Conservation (phyloP, 768 basidiomycete species). For the Hypholoma sublateritium region DNA sequence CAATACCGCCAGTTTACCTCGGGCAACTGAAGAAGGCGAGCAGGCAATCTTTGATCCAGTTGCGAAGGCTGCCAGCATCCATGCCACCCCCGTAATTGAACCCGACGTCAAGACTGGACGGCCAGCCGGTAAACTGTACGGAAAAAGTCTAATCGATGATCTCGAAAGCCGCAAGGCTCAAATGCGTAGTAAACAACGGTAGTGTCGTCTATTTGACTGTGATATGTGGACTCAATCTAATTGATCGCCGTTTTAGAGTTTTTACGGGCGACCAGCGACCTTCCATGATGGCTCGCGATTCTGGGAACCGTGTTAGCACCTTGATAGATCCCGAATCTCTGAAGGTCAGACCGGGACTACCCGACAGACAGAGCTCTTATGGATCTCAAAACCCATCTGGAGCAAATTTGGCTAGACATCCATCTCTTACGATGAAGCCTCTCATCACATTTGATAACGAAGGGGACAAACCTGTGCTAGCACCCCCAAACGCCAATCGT, state of each 20-base stretch:
- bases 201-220: slow-evolving; percentile 17
- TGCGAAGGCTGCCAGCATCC: slow-evolving; percentile 33
- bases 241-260: slow-evolving; percentile 47
- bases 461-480: slow-evolving; percentile 31
- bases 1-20: slow-evolving; percentile 53
- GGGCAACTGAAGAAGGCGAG: slow-evolving; percentile 78
- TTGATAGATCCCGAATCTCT: slow-evolving; percentile 73
- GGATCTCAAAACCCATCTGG: slow-evolving; percentile 33
- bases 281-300: slow-evolving; percentile 86
- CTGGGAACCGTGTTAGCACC: slow-evolving; percentile 54
- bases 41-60: slow-evolving; percentile 54
- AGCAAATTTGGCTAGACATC: slow-evolving; percentile 40
- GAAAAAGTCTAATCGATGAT: slow-evolving; percentile 88
- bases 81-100: slow-evolving; percentile 26
- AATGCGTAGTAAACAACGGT: slow-evolving; percentile 86
- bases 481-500: slow-evolving; percentile 17
- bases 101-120: slow-evolving; percentile 37
- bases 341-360: slow-evolving; percentile 40
- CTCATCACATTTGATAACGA: slow-evolving; percentile 66
- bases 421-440: slow-evolving; percentile 58
- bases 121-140: slow-evolving; percentile 83
- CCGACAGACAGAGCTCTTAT: slow-evolving; percentile 32
- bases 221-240: not conserved
- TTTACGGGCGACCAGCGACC: slow-evolving; percentile 89
- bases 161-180: slow-evolving; percentile 80